A percentile compares a stretch with the other conserved stretches of the same genome.
Conservation (phyloP, 2,329 filamentous ascomycete species). For the Tolypocladium ophioglossoides region DNA sequence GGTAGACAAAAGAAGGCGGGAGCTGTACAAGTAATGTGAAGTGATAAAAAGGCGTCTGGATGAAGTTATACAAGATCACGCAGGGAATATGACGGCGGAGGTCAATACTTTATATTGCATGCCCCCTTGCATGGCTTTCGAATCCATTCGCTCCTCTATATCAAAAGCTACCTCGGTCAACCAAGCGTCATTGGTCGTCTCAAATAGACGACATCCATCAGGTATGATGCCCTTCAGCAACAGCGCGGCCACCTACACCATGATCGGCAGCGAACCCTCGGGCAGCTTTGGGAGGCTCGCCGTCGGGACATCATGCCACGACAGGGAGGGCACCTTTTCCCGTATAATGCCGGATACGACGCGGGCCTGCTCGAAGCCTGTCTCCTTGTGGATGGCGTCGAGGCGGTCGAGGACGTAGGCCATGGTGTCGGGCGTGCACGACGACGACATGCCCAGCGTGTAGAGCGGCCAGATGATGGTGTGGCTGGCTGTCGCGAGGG, state of each 20-base stretch:
- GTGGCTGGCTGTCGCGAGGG: constrained; percentile 35
- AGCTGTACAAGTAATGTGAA: not conserved
- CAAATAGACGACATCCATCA: not conserved
- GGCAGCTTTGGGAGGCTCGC: constrained; percentile 17
- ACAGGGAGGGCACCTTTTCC: constrained; percentile 18
- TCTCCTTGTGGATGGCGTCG: constrained; percentile 32
- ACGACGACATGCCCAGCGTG: constrained; percentile 35
- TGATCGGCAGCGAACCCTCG: constrained; percentile 11
- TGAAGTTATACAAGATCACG: not conserved
- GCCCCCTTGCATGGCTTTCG: not conserved
- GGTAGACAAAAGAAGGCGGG: constrained; percentile 43
- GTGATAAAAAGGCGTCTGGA: not conserved
- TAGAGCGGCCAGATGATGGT: constrained; percentile 41
- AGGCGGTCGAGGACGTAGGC: constrained; percentile 34
- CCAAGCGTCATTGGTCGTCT: not conserved
- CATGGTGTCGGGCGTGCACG: constrained; percentile 28
- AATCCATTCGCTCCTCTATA: not conserved
- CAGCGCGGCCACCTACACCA: constrained; percentile 11
- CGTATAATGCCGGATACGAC: constrained; percentile 31
- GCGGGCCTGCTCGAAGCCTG: constrained; percentile 33
- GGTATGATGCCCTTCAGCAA: not conserved
- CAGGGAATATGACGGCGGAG: too few species aligned
- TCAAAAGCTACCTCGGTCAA: not conserved
- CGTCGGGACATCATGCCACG: constrained; percentile 15
- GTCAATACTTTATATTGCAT: not conserved